Evolutionary conservation across 345 rosid species (phyloP).

Genomic region (Bretschneidera sinensis): DNA sequence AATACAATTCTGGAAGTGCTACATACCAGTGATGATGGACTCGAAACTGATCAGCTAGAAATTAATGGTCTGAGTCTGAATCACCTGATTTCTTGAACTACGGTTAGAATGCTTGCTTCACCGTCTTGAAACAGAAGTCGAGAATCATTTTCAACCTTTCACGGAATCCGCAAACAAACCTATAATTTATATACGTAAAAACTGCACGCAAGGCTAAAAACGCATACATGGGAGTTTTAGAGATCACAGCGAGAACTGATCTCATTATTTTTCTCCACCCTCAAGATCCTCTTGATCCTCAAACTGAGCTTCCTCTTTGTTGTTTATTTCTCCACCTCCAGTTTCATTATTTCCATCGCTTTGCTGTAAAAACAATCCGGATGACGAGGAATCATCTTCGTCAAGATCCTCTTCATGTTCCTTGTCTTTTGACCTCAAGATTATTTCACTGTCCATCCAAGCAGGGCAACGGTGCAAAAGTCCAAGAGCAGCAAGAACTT

Average conservation of each 20-base stretch:
- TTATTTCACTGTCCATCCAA: conserved; percentile 54
- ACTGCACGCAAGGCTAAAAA: background rate
- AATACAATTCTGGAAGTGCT: conserved; percentile 1
- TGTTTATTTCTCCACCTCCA: conserved; percentile 55
- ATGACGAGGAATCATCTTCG: conserved; percentile 60
- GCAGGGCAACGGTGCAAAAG: conserved; percentile 59
- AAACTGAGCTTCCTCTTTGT: conserved; percentile 67
- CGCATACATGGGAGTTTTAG: too few relatives aligned
- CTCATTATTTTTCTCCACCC: conserved; percentile 37
- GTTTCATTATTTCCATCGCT: conserved; percentile 46
- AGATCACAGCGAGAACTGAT: background rate
- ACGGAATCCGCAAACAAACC: background rate
- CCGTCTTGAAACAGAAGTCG: background rate
- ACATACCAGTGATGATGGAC: conserved; percentile 13
- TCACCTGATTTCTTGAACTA: conserved; percentile 1
- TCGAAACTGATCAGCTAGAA: background rate
- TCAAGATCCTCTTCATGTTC: conserved; percentile 81
- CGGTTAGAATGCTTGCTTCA: background rate
- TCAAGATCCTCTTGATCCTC: conserved; percentile 97
- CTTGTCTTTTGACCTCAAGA: conserved; percentile 42
- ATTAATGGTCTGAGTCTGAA: background rate
- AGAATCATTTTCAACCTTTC: background rate
- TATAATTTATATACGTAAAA: too few relatives aligned
- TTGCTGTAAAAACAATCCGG: conserved; percentile 59
- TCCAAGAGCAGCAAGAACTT: conserved; percentile 48